Percentiles rank a stretch among this genome's conserved stretches.
Conservation (phyloP, 306 rosid genomes). For the Glycyrrhiza uralensis region DNA sequence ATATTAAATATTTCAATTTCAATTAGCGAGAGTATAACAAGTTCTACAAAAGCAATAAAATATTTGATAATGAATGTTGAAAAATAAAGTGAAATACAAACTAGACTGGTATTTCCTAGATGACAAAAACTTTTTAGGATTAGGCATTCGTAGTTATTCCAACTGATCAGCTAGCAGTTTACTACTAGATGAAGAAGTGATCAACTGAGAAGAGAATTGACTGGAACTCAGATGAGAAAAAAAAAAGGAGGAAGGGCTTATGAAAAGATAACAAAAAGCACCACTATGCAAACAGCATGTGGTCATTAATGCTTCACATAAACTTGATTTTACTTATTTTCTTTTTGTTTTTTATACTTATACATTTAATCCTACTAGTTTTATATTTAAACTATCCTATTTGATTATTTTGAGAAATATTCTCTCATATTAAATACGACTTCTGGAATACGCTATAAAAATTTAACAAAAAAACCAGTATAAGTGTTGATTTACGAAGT, state of each 20-base stretch:
- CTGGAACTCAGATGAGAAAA: neutral
- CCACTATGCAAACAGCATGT: neutral
- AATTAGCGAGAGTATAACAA: slow-evolving; percentile 1
- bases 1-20: slow-evolving; percentile 27
- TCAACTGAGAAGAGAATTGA: neutral
- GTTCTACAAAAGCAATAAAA: neutral
- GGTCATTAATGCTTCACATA: neutral
- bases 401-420: neutral
- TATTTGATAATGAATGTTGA: neutral
- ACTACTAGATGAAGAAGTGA: slow-evolving; percentile 2
- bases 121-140: neutral
- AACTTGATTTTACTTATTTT: neutral
- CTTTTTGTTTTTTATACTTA: neutral
- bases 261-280: neutral
- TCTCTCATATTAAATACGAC: neutral
- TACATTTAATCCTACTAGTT: neutral
- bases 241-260: neutral
- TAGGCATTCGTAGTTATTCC: neutral
- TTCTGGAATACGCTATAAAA: neutral
- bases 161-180: slow-evolving; percentile 1
- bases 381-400: neutral
- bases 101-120: neutral
- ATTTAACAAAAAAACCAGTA: neutral
- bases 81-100: neutral
- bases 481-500: neutral